phyloP scores from a whole-genome alignment of 805 yeast species.

The Saturnispora sekii region DNA sequence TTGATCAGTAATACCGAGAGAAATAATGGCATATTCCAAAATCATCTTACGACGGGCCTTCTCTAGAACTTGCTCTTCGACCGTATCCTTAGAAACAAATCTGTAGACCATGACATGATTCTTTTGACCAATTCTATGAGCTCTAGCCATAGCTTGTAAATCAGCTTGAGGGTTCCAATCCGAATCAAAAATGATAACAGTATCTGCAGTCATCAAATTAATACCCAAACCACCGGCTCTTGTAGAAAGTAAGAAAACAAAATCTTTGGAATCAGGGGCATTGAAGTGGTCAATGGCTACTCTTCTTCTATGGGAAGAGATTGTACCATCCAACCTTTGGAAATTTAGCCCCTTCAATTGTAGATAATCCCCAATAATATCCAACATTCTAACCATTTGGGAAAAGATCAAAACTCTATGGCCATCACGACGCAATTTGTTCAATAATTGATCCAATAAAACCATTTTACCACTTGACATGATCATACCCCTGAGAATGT shows the following conservation, averaged over 20 bases:
- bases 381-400: conserved; percentile 96
- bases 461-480: conserved; percentile 99
- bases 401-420: conserved; percentile 92
- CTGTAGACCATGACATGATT: conserved; percentile 96
- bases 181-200: conserved; percentile 94
- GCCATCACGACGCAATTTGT: conserved; percentile 82
- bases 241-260: conserved; percentile 81
- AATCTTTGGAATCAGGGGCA: conserved; percentile 86
- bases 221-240: conserved; percentile 99
- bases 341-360: conserved; percentile 78
- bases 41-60: conserved; percentile 98
- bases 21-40: conserved; percentile 93
- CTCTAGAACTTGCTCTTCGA: conserved; percentile 94
- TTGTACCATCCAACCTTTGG: conserved; percentile 94
- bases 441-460: conserved; percentile 76
- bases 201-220: conserved; percentile 97
- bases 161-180: conserved; percentile 99
- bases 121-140: conserved; percentile 99
- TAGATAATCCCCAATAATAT: conserved; percentile 87
- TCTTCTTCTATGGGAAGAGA: conserved; percentile 88
- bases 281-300: conserved; percentile 94
- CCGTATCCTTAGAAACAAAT: conserved; percentile 96
- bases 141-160: conserved; percentile 98
- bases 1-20: conserved; percentile 86
- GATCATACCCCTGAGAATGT: conserved; percentile 76